Evolutionary conservation across 306 rosid genomes (phyloP).

Genomic region (Coriaria nepalensis): DNA sequence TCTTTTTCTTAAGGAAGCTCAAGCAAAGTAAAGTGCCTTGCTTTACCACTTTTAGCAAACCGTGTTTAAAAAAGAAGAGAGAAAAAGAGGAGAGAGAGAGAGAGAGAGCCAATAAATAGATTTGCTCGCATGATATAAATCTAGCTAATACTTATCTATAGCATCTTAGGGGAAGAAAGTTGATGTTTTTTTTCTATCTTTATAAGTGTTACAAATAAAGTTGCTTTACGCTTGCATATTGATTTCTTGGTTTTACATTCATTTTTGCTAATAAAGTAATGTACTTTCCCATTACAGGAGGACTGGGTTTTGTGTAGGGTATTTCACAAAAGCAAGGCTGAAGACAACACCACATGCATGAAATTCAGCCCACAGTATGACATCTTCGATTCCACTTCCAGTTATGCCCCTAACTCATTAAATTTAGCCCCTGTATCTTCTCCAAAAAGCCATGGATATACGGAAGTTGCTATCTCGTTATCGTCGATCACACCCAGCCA

Average conservation of each 20-base stretch:
- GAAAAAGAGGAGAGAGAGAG: too few species aligned
- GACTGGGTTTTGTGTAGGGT: constrained; percentile 98
- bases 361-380: constrained; percentile 31
- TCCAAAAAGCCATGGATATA: constrained; percentile 35
- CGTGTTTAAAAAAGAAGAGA: too few species aligned
- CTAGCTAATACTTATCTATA: too few species aligned
- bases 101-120: too few species aligned
- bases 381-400: constrained; percentile 22
- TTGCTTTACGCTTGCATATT: not conserved
- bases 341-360: constrained; percentile 25
- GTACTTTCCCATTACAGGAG: constrained; percentile 40
- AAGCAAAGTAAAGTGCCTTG: too few species aligned
- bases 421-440: constrained; percentile 27
- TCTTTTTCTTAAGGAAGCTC: too few species aligned
- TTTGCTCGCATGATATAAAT: too few species aligned
- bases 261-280: constrained; percentile 17
- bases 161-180: too few species aligned
- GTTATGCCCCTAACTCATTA: constrained; percentile 14
- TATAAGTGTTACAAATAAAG: too few species aligned
- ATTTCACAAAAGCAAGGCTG: constrained; percentile 60
- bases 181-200: too few species aligned
- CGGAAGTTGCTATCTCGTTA: constrained; percentile 30
- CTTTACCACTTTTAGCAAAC: too few species aligned
- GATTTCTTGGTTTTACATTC: constrained; percentile 1
- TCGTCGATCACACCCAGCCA: constrained; percentile 30